Base-by-base conservation (phyloP, 2,329 filamentous ascomycete species). In the Claviceps fusiformis region DNA sequence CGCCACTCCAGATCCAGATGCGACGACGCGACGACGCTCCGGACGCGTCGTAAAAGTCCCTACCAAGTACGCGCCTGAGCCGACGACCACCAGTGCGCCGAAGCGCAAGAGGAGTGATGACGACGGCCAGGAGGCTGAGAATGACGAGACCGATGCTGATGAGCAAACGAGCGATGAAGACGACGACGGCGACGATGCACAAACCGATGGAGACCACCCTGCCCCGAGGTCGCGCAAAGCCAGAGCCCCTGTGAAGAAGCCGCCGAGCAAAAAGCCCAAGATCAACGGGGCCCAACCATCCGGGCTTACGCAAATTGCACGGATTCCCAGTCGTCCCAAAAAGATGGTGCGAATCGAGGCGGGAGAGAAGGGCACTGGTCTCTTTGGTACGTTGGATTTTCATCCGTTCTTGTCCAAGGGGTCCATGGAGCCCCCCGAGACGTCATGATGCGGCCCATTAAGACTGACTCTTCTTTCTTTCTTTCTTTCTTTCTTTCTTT, bases 41-140 rank as follows among this genome's bases (percentile, higher is more conserved):
- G 81, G 82, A 80, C 82, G 82, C 80, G 81, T 82, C 72, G 75
- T 81, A 59, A 79, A 74, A 64, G 74, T 73, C 41, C 80, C 81
- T 49, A 68, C 76, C 64, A 83, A 83, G 67, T 85, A 81, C 69
- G 73, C 73, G 56, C 76, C 79, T 54, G 77, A 83, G 58, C 57
- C 64, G 54, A 56, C 65, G 46, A 60, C 61, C 61, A 64, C 71
- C 54, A 62, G 70, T 49, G 71, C 72, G 46, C 65, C 74, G 52
- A 85, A 84, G 70, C 77, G 82, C 67, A 85, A 85, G 70, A 75
- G 78, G 59, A 71, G 66, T 54, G 73, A 75, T 5, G 66, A 75
- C 46, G 74, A 72, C 43, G 76, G 73, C 41, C 75, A 76, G 57
- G 76, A 75, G 48, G 71, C 65, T 27, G 75, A 70, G 35, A 74